Evolutionary conservation across 2,329 filamentous ascomycete species (phyloP).

Genomic region (Colletotrichum sp.): DNA sequence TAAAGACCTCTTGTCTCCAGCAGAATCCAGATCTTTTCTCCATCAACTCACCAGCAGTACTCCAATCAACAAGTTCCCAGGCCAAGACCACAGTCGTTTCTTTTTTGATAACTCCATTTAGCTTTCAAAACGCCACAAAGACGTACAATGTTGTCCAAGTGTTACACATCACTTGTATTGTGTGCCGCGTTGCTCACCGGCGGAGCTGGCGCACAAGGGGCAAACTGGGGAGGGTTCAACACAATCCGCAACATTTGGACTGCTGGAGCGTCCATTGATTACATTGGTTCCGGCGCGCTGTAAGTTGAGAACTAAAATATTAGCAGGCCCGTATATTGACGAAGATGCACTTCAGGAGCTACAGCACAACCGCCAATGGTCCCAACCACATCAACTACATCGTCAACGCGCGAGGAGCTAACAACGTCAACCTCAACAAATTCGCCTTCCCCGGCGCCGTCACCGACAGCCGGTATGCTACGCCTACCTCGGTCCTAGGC

Average conservation of each 20-base stretch:
- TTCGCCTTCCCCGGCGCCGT: neutral
- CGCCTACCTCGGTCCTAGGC: neutral
- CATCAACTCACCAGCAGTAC: neutral
- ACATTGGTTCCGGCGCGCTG: neutral
- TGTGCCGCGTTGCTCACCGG: neutral
- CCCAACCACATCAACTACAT: conserved; percentile 3
- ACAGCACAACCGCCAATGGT: neutral
- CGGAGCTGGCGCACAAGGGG: neutral
- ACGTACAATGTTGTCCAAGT: neutral
- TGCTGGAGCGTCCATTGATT: neutral
- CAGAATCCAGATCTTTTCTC: neutral
- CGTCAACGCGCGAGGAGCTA: neutral
- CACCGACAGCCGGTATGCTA: neutral
- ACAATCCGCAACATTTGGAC: neutral
- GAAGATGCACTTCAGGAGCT: neutral
- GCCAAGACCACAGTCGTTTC: neutral
- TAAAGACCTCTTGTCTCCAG: neutral
- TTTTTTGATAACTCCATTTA: neutral
- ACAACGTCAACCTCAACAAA: neutral
- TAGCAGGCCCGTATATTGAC: accelerated
- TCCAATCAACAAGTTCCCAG: accelerated
- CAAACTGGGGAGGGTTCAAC: neutral
- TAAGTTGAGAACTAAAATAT: accelerated
- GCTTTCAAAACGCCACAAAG: neutral
- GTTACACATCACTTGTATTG: neutral